Evolutionary conservation across 148 eudicot genomes (phyloP), one percentile per base, ranked within the genome.

Genomic region (Heliosperma pusillum): DNA sequence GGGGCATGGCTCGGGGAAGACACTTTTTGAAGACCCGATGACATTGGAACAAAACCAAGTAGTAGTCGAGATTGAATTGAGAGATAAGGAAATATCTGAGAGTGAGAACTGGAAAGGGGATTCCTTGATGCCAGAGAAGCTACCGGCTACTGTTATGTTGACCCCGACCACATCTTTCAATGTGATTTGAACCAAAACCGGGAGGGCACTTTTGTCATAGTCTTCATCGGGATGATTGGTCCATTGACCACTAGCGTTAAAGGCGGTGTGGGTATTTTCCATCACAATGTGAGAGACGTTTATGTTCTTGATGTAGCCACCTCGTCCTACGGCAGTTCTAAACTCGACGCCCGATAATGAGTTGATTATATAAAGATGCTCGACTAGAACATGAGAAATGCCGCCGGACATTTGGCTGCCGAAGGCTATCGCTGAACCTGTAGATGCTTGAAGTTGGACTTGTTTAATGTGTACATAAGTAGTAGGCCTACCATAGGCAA

Each of bases 341-440:
- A 87, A 84, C 63, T 61, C 83, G 24, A 87, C 74, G 9, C 87
- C 89, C 2, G 69, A 25, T 67, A 65, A 47, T 7, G 89, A 87
- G 73, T 87, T 66, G 69, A 72, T 70, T 66, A 82, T 69, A 61
- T 78, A 69, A 44, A 82, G 73, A 13, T 79, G 66, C 21, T 87
- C 76, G 4, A 61, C 86, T 8, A 82, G 61, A 22, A 87, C 81
- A 40, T 78, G 57, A 12, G 89, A 79, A 68, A 87, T 80, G 13
- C 89, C 87, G 36, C 89, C 89, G 3, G 89, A 87, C 89, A 87
- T 87, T 52, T 87, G 86, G 72, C 87, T 84, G 55, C 89, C 89
- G 42, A 87, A 84, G 40, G 86, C 78, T 22, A 87, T 25, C 24
- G 86, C 89, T 40, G 87, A 74, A 55, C 89, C 89, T 1, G 74